Evolutionary conservation across 805 yeast genomes (phyloP).

Genomic region (Candida ovalis): DNA sequence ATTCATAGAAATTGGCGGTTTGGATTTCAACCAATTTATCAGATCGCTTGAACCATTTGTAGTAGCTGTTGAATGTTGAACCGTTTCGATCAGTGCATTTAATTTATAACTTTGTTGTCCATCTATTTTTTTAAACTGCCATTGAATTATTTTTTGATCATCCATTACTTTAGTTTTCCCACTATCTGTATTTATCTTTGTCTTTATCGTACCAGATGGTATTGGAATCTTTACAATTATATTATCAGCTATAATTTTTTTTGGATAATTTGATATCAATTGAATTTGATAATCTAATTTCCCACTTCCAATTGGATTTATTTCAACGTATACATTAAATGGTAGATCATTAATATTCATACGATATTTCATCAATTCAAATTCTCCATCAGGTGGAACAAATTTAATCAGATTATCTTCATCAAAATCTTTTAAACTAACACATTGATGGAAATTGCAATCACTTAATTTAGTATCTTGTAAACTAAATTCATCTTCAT

Average conservation of each 20-base stretch:
- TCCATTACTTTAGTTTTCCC: slow-evolving; percentile 72
- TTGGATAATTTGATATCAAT: slow-evolving; percentile 57
- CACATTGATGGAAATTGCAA: slow-evolving; percentile 85
- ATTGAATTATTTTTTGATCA: slow-evolving; percentile 57
- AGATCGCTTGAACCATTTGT: slow-evolving; percentile 4
- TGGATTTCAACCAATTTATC: slow-evolving; percentile 58
- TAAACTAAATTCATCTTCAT: slow-evolving; percentile 25
- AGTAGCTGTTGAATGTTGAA: slow-evolving; percentile 22
- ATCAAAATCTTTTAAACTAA: slow-evolving; percentile 66
- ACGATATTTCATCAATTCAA: slow-evolving; percentile 76
- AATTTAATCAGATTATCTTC: slow-evolving; percentile 62
- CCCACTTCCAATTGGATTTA: slow-evolving; percentile 40
- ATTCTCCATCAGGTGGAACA: slow-evolving; percentile 84
- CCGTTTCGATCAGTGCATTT: slow-evolving; percentile 44
- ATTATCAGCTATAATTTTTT: slow-evolving; percentile 57
- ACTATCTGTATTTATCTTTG: slow-evolving; percentile 38
- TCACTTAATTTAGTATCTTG: slow-evolving; percentile 47
- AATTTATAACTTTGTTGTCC: slow-evolving; percentile 61
- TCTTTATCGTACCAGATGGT: slow-evolving; percentile 56
- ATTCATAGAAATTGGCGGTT: slow-evolving; percentile 70
- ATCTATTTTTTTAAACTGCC: slow-evolving; percentile 66
- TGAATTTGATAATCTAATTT: slow-evolving; percentile 55
- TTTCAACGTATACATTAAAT: slow-evolving; percentile 57
- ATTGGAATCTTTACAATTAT: slow-evolving; percentile 65
- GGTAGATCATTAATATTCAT: slow-evolving; percentile 64